These are phyloP conservation scores for Neonectria coccinea DNA, from an alignment of 2,329 filamentous ascomycete species.

Conservation along the genomic window DNA sequence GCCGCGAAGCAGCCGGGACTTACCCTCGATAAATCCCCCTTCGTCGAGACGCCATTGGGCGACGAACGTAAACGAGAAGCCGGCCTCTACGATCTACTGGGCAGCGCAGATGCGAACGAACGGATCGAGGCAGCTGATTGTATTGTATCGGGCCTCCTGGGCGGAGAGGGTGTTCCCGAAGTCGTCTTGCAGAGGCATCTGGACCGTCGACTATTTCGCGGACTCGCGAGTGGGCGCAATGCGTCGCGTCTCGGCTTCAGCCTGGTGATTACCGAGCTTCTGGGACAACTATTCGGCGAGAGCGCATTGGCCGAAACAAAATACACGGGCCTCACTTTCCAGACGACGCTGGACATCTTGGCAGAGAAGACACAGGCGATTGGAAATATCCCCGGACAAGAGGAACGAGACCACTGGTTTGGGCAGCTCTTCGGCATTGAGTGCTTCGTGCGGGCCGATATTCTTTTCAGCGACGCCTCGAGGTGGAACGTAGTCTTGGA, in stretches of 20 bases:
- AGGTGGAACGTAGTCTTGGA: slow-evolving; percentile 78
- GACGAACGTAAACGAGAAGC: slow-evolving; percentile 70
- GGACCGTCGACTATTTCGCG: slow-evolving; percentile 80
- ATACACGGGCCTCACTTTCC: slow-evolving; percentile 67
- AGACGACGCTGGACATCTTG: slow-evolving; percentile 64
- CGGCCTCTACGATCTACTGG: slow-evolving; percentile 70
- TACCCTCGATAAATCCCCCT: slow-evolving; percentile 54
- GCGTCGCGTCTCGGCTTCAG: slow-evolving; percentile 91
- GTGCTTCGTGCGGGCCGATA: slow-evolving; percentile 82
- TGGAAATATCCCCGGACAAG: slow-evolving; percentile 71
- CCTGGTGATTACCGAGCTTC: slow-evolving; percentile 84
- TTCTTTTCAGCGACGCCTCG: slow-evolving; percentile 71
- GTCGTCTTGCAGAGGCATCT: slow-evolving; percentile 68
- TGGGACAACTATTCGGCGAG: slow-evolving; percentile 75
- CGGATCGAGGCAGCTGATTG: slow-evolving; percentile 69
- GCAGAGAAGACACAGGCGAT: slow-evolving; percentile 66
- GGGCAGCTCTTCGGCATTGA: slow-evolving; percentile 90
- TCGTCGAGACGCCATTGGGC: slow-evolving; percentile 63
- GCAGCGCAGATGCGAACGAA: slow-evolving; percentile 68
- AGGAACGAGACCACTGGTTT: slow-evolving; percentile 86
- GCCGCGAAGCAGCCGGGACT: slow-evolving; percentile 41
- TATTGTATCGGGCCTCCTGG: slow-evolving; percentile 67
- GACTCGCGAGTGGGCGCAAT: slow-evolving; percentile 90
- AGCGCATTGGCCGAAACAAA: slow-evolving; percentile 57
- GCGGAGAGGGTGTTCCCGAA: slow-evolving; percentile 62